Conservation (phyloP, 2,329 filamentous ascomycete species). For the Trichoderma sp. region DNA sequence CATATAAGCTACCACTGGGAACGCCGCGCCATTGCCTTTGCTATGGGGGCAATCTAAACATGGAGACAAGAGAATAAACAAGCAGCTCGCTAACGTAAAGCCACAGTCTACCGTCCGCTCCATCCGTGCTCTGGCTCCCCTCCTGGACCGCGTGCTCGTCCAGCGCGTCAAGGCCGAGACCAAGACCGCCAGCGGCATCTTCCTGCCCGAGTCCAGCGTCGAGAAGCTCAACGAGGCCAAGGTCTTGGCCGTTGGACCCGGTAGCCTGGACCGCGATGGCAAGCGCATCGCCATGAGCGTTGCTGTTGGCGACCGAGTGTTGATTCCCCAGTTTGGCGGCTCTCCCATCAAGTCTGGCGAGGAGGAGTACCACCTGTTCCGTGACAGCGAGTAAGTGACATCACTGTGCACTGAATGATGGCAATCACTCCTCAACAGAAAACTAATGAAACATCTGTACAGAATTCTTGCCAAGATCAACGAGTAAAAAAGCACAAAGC, state of each 20-base stretch:
- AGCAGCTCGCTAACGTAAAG: conserved; percentile 43
- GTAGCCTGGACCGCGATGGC: conserved; percentile 83
- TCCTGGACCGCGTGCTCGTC: conserved; percentile 96
- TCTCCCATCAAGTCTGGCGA: conserved; percentile 96
- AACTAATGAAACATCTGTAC: conserved; percentile 28
- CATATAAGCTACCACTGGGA: background rate
- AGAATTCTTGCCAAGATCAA: conserved; percentile 99
- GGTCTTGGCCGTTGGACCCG: conserved; percentile 93
- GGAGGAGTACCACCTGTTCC: conserved; percentile 93
- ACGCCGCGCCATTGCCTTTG: background rate
- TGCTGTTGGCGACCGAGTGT: conserved; percentile 80
- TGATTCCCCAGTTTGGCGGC: conserved; percentile 96
- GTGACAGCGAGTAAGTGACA: conserved; percentile 89
- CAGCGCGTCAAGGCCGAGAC: conserved; percentile 97
- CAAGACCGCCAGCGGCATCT: conserved; percentile 96
- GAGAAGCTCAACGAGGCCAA: conserved; percentile 99
- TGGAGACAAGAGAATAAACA: background rate
- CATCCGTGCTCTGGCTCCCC: conserved; percentile 91
- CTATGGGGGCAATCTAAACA: background rate
- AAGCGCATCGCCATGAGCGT: conserved; percentile 87
- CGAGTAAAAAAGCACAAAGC: conserved; percentile 61
- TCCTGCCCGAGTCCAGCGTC: conserved; percentile 93
- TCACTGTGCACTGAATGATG: background rate
- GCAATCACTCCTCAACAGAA: too few species aligned
- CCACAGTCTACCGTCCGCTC: conserved; percentile 76